phyloP scores from a whole-genome alignment of 1,139 yeast species.

The Saccharomyces hybrid region DNA sequence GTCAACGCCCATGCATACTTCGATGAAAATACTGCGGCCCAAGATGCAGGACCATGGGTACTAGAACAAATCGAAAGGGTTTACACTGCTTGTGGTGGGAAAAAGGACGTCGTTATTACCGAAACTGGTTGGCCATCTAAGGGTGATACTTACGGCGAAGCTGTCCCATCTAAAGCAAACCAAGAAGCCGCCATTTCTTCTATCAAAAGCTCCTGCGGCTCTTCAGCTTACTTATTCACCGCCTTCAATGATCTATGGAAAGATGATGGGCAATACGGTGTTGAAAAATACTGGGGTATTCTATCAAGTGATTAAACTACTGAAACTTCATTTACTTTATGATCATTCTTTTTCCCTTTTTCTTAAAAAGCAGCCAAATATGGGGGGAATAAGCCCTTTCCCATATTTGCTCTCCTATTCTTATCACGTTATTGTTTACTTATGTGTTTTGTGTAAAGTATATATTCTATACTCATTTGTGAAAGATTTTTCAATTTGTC shows the following conservation, averaged over 20 bases:
- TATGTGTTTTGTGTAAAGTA: neutral
- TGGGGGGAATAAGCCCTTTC: neutral
- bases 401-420: neutral
- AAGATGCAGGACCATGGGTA: slow-evolving; percentile 66
- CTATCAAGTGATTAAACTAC: slow-evolving; percentile 11
- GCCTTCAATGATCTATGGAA: slow-evolving; percentile 78
- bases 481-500: neutral
- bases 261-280: slow-evolving; percentile 54
- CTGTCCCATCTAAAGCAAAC: slow-evolving; percentile 59
- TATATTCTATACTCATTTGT: neutral
- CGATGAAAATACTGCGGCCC: slow-evolving; percentile 61
- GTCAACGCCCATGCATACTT: slow-evolving; percentile 79
- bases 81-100: slow-evolving; percentile 55
- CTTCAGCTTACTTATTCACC: slow-evolving; percentile 54
- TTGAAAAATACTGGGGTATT: slow-evolving; percentile 73
- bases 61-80: slow-evolving; percentile 58
- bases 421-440: neutral
- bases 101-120: slow-evolving; percentile 52
- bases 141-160: slow-evolving; percentile 57
- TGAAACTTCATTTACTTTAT: neutral
- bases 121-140: slow-evolving; percentile 81
- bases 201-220: slow-evolving; percentile 48
- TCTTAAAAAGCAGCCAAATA: neutral
- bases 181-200: slow-evolving; percentile 55
- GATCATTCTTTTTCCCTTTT: neutral